Percentiles rank a stretch among this genome's conserved stretches.
Evolutionary conservation across 2,329 filamentous ascomycete species (phyloP).

Genomic region (Scedosporium aurantiacum): DNA sequence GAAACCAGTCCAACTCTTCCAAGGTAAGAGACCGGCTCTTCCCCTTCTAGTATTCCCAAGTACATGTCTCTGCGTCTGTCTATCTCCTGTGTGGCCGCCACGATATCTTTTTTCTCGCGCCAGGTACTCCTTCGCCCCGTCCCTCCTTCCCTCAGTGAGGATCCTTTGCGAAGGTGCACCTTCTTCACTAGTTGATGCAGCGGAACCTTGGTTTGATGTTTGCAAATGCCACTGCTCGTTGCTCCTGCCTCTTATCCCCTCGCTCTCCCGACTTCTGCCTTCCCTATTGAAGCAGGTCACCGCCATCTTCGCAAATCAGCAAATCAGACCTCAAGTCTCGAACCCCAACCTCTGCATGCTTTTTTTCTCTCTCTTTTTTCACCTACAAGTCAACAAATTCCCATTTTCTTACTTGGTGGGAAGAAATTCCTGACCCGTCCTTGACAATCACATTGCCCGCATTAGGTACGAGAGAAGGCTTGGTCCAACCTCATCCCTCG

Average conservation of each 20-base stretch:
- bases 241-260: not conserved
- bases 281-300: not conserved
- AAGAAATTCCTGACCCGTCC: not conserved
- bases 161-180: not conserved
- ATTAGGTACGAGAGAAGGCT: not conserved
- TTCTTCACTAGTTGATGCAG: not conserved
- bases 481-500: not conserved
- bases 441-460: not conserved
- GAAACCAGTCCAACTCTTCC: not conserved
- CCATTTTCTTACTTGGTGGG: not conserved
- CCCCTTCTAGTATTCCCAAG: not conserved
- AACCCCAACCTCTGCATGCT: not conserved
- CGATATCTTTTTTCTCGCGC: too few relatives aligned
- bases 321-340: not conserved
- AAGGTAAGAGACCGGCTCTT: not conserved
- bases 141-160: not conserved
- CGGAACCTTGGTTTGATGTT: not conserved
- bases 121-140: not conserved
- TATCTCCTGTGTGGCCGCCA: too few relatives aligned
- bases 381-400: not conserved
- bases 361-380: not conserved
- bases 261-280: not conserved
- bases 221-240: not conserved
- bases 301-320: not conserved
- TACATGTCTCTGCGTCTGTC: not conserved